Evolutionary conservation across 371 early-diverging fungal species (phyloP).

Genomic region (Syncephalastrum sp.): DNA sequence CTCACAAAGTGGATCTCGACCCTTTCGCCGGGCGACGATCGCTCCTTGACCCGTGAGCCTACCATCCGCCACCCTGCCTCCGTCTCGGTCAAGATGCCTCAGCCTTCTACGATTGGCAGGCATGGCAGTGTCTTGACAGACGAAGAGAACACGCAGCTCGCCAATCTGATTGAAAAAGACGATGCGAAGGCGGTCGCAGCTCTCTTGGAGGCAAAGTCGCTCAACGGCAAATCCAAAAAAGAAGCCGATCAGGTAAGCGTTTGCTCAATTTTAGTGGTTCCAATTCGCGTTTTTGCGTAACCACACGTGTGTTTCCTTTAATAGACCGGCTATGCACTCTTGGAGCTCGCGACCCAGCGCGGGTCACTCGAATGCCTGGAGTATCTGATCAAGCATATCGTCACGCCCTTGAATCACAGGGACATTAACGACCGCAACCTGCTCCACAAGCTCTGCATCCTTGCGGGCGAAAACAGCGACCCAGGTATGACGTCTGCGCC

Average conservation of each 20-base stretch:
- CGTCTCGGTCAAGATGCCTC: constrained; percentile 12
- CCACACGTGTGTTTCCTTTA: constrained; percentile 2
- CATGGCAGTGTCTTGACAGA: constrained; percentile 3
- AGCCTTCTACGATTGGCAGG: constrained; percentile 4
- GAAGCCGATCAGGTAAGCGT: constrained; percentile 12
- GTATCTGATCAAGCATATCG: constrained; percentile 37
- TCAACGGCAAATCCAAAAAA: constrained; percentile 8
- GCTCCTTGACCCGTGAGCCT: constrained; percentile 11
- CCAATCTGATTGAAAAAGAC: constrained; percentile 15
- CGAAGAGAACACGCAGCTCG: constrained; percentile 6
- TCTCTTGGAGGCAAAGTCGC: background rate
- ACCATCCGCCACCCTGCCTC: constrained; percentile 12
- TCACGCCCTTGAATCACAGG: constrained; percentile 33
- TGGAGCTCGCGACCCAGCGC: constrained; percentile 54
- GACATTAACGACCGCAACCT: constrained; percentile 70
- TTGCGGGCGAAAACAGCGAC: constrained; percentile 26
- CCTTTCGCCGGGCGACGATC: constrained; percentile 11
- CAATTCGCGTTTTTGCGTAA: constrained; percentile 2
- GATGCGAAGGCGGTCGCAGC: constrained; percentile 1
- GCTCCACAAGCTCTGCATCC: constrained; percentile 59
- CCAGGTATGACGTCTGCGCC: constrained; percentile 6
- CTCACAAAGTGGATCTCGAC: constrained; percentile 28
- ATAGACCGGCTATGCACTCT: constrained; percentile 48
- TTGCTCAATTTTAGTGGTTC: background rate
- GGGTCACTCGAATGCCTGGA: constrained; percentile 48